Evolutionary conservation across 2,329 filamentous ascomycete species (phyloP), one percentile per base, ranked within the genome.

Genomic region (Chaetomiaceae sp.): DNA sequence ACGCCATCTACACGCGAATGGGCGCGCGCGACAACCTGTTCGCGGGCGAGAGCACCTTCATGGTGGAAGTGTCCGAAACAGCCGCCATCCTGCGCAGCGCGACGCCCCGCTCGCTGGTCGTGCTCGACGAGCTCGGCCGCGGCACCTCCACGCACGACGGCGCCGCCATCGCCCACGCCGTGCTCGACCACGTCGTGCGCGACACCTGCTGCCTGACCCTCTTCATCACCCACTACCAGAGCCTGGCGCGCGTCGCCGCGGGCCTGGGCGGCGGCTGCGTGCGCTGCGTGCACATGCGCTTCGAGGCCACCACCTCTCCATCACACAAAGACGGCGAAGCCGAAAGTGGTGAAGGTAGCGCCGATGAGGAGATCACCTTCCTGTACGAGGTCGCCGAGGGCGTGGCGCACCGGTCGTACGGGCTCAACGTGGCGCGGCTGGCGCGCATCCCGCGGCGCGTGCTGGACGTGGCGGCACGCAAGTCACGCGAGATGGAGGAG

Each of bases 171-270:
- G 93, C 93, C 1, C 85, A 95, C 58, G 86, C 89, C 19, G 93
- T 98, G 5, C 74, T 98, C 6, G 81, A 91, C 49, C 83, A 94
- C 60, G 79, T 97, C 51, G 84, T 94, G 20, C 75, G 81, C 19
- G 78, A 89, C 14, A 76, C 83, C 1, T 74, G 76, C 43, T 88
- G 88, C 51, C 73, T 96, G 38, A 95, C 88, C 6, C 74, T 98
- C 34, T 98, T 98, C 71, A 95, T 98, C 64, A 98, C 93, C 3
- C 93, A 98, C 68, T 98, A 98, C 65, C 93, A 98, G 68, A 84
- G 83, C 54, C 77, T 98, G 1, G 80, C 82, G 9, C 70, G 72
- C 38, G 75, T 95, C 52, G 84, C 83, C 9, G 76, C 81, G 20
- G 81, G 79, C 1, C 85, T 94, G 48, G 71, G 72, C 12, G 65